phyloP scores from a whole-genome alignment of 2,329 filamentous ascomycete species.

The Fusarium sp. region DNA sequence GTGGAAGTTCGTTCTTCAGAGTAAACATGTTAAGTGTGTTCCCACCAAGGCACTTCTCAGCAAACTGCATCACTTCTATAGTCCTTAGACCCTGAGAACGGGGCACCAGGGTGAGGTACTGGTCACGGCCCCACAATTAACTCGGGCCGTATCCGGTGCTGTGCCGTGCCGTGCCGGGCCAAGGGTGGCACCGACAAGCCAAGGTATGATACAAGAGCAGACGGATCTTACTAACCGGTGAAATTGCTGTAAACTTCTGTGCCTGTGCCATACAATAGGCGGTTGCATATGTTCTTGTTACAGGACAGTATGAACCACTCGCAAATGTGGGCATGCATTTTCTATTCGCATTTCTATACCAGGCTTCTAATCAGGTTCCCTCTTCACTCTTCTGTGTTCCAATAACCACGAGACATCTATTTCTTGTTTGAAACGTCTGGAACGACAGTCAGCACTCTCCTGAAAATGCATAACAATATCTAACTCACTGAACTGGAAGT shows the following conservation, averaged over 20 bases:
- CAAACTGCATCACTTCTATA: not conserved
- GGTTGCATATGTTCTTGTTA: too few species aligned
- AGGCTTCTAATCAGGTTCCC: not conserved
- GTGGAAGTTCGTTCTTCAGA: not conserved
- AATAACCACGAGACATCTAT: slow-evolving; percentile 10
- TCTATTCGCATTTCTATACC: not conserved
- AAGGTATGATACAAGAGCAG: not conserved
- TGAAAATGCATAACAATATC: not conserved
- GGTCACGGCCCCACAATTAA: not conserved
- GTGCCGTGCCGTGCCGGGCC: not conserved
- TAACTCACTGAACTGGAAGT: slow-evolving; percentile 58
- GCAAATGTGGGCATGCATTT: not conserved
- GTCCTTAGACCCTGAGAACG: not conserved
- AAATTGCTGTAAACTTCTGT: too few species aligned
- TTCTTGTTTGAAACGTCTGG: slow-evolving; percentile 41
- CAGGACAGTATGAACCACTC: not conserved
- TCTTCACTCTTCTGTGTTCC: not conserved
- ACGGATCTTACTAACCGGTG: too few species aligned
- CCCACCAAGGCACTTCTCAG: not conserved
- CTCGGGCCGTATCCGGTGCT: not conserved
- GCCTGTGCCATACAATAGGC: too few species aligned
- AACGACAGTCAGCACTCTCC: slow-evolving; percentile 8
- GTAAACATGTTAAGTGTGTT: not conserved
- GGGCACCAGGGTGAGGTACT: not conserved
- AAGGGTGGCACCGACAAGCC: not conserved